Evolutionary conservation across 331 rosid genomes (phyloP), one percentile per base, ranked within the genome.

Genomic region (Telfairia occidentalis): DNA sequence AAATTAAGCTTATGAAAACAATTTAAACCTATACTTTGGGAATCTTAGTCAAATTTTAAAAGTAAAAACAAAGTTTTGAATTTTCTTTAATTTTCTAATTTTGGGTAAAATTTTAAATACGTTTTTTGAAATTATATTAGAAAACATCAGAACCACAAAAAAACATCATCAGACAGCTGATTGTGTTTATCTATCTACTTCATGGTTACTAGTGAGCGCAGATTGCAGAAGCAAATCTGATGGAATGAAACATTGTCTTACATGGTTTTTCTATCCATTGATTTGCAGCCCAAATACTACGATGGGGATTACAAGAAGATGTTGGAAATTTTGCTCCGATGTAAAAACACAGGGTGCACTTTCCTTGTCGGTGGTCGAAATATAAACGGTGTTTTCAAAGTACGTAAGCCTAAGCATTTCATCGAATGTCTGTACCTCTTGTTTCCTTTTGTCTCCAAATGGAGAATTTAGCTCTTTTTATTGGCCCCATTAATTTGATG

Each of bases 311-410:
- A 83, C 82, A 85, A 73, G 75, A 95, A 84, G 84, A 90, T 90
- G 98, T 76, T 85, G 80, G 86, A 88, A 81, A 85, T 87, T 77
- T 93, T 90, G 37, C 13, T 24, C 53, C 86, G 87, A 40, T 91
- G 96, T 81, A 91, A 87, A 67, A 84, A 85, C 70, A 94, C 89
- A 9, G 97, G 92, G 61, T 82, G 86, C 83, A 87, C 85, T 37
- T 94, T 94, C 80, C 89, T 88, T 60, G 96, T 94, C 10, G 96
- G 81, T 75, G 98, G 98, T 71, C 88, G 98, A 58, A 90, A 83
- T 77, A 88, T 90, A 9, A 84, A 88, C 19, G 96, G 97, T 29
- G 88, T 76, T 84, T 85, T 85, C 82, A 84, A 76, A 84, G 88
- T 82, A 63, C n/a, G 74, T 57, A 57, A 15, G 2, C 42, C 28